Conservation (phyloP, 176 grass and related monocot genomes). For the Triticum aestivum region IWGSC_CS_RefSeq_v2.1 NC_057794.1:401161505-401162004, state of each 20-base stretch:
- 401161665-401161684: conserved; percentile 28
- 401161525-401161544: background rate
- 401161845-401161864: conserved; percentile 76
- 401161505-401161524: background rate
- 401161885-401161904: conserved; percentile 88
- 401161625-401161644: conserved; percentile 44
- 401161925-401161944: conserved; percentile 50
- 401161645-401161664: background rate
- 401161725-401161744: conserved; percentile 93
- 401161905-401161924: conserved; percentile 66
- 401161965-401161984: background rate
- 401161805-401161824: conserved; percentile 55
- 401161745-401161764: conserved; percentile 92
- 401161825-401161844: conserved; percentile 50
- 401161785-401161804: conserved; percentile 64
- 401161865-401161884: conserved; percentile 81
- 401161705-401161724: conserved; percentile 96
- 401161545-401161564: conserved; percentile 20
- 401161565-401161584: conserved; percentile 11
- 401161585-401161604: conserved; percentile 41
- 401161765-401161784: conserved; percentile 94
- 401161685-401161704: conserved; percentile 96
- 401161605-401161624: conserved; percentile 38
- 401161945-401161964: conserved; percentile 24
- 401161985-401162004: conserved; percentile 21